Evolutionary conservation across 2,329 filamentous ascomycete genomes (phyloP).

Genomic region (Sclerotinia sclerotiorum): DNA sequence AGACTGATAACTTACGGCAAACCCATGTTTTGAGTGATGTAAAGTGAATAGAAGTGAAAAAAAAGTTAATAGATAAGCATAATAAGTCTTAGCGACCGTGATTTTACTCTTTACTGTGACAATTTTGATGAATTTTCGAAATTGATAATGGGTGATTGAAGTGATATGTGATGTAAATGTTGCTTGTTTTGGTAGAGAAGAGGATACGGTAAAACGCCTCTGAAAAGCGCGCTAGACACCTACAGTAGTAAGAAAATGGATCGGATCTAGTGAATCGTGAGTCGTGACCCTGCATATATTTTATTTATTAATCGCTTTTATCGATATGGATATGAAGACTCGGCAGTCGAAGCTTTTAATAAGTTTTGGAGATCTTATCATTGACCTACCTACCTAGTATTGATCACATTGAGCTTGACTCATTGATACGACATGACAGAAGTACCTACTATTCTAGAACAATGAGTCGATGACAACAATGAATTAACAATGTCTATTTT

Average conservation of each 20-base stretch:
- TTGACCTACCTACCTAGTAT: no score
- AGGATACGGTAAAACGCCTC: background rate
- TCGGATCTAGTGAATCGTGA: background rate
- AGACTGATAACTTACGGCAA: conserved; percentile 38
- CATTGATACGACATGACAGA: background rate
- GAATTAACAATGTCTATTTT: background rate
- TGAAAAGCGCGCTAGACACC: conserved; percentile 15
- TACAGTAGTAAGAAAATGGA: background rate
- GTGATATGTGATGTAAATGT: background rate
- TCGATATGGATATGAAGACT: background rate
- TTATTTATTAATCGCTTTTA: conserved; percentile 1
- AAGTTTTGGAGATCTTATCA: background rate
- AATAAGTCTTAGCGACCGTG: conserved; percentile 27
- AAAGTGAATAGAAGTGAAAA: background rate
- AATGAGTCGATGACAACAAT: background rate
- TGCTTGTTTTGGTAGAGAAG: background rate
- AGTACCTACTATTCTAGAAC: background rate
- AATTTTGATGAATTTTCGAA: conserved; percentile 26
- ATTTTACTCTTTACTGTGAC: conserved; percentile 25
- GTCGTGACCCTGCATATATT: conserved; percentile 4
- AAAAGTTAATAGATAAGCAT: conserved; percentile 5
- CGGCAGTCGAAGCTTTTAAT: background rate
- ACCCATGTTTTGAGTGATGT: conserved; percentile 36
- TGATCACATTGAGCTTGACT: background rate
- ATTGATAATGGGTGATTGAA: conserved; percentile 15